Evolutionary conservation across 2,329 filamentous ascomycete species (phyloP).

Genomic region (Ophiognomonia clavigignenti-juglandacearum): DNA sequence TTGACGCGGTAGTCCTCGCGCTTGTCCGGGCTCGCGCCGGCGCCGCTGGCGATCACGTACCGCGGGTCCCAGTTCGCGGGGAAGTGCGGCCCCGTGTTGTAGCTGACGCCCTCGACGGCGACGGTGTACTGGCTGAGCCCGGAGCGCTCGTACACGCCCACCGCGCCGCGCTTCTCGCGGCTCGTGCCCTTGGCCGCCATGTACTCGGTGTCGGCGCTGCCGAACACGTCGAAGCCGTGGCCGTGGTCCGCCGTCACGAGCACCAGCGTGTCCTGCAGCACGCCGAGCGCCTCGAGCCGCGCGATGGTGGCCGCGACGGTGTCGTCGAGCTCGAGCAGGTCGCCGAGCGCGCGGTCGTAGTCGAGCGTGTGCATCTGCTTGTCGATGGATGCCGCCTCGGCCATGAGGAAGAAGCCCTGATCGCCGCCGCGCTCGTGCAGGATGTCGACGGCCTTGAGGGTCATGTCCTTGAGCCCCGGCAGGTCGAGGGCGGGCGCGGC

Average conservation of each 20-base stretch:
- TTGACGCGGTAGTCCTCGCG: conserved; percentile 73
- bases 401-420: conserved; percentile 83
- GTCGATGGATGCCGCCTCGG: conserved; percentile 78
- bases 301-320: conserved; percentile 70
- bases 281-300: conserved; percentile 60
- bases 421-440: conserved; percentile 62
- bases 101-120: conserved; percentile 53
- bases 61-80: conserved; percentile 81
- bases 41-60: conserved; percentile 71
- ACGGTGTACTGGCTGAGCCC: conserved; percentile 72
- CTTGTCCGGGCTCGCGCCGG: conserved; percentile 68
- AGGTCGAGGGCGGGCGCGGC: conserved; percentile 63
- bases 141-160: conserved; percentile 69
- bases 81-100: conserved; percentile 71
- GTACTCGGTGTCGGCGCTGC: conserved; percentile 76
- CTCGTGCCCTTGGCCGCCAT: conserved; percentile 59
- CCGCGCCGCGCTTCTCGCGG: conserved; percentile 68
- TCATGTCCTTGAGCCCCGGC: conserved; percentile 85
- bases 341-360: conserved; percentile 80
- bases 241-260: conserved; percentile 85
- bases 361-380: conserved; percentile 87
- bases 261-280: conserved; percentile 71
- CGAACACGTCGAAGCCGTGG: conserved; percentile 80
- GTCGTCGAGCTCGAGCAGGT: conserved; percentile 81
- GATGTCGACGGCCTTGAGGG: conserved; percentile 77